phyloP scores from a whole-genome alignment of 495 filamentous ascomycete genomes.

The Aspergillus hancockii region DNA sequence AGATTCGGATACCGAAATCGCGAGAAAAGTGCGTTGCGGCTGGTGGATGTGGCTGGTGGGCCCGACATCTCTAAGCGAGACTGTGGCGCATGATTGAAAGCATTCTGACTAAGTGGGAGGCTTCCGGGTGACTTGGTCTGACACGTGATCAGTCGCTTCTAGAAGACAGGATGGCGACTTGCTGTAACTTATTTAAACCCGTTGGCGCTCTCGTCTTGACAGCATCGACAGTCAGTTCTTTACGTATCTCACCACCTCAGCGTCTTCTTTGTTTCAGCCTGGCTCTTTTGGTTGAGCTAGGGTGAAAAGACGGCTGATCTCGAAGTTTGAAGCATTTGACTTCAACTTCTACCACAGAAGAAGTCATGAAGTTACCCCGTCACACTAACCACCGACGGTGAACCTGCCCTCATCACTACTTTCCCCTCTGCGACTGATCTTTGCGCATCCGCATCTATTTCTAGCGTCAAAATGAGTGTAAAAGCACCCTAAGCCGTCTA shows the following conservation, averaged over 20 bases:
- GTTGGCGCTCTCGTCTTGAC: constrained; percentile 40
- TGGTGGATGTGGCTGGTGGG: constrained; percentile 37
- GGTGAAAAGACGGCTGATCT: constrained; percentile 20
- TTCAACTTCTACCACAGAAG: constrained; percentile 30
- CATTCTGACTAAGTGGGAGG: constrained; percentile 4
- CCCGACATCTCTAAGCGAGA: constrained; percentile 41
- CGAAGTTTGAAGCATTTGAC: constrained; percentile 22
- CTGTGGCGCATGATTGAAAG: constrained; percentile 26
- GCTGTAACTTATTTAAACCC: constrained; percentile 15
- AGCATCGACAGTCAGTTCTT: constrained; percentile 24
- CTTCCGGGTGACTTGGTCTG: constrained; percentile 4
- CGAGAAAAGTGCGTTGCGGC: constrained; percentile 47
- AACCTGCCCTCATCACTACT: constrained; percentile 29
- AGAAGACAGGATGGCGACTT: constrained; percentile 30
- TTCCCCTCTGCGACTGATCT: constrained; percentile 8
- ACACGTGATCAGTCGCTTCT: constrained; percentile 36
- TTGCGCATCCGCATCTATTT: constrained; percentile 2
- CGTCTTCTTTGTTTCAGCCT: not conserved
- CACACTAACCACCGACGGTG: constrained; percentile 49
- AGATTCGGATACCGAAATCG: constrained; percentile 31
- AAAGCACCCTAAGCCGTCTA: constrained; percentile 16
- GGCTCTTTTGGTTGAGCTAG: not conserved
- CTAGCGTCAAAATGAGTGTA: constrained; percentile 49
- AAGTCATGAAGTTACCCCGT: constrained; percentile 51
- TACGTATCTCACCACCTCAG: not conserved